phyloP scores from a whole-genome alignment of 805 yeast species.

The Priceomyces castillae region DNA sequence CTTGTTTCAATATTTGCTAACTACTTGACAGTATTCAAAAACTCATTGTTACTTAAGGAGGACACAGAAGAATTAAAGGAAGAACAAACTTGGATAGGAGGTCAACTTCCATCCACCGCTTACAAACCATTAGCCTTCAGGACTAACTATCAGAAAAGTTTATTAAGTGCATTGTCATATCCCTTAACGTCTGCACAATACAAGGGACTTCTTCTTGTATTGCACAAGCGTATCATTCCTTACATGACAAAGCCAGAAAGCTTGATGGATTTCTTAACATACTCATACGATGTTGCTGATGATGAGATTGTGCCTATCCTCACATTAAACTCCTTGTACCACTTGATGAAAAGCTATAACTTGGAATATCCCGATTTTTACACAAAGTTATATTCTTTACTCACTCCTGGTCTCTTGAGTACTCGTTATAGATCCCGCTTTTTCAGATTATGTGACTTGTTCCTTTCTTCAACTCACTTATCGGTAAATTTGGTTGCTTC shows the following conservation, averaged over 20 bases:
- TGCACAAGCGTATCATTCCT: conserved; percentile 86
- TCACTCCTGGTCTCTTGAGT: conserved; percentile 73
- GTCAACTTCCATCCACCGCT: conserved; percentile 33
- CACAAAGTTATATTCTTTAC: conserved; percentile 72
- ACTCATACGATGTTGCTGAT: conserved; percentile 58
- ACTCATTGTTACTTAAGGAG: conserved; percentile 19
- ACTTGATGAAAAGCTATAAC: conserved; percentile 74
- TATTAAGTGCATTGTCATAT: conserved; percentile 56
- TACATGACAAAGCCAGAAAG: conserved; percentile 72
- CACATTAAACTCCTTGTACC: conserved; percentile 85
- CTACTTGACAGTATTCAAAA: conserved; percentile 36
- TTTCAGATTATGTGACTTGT: conserved; percentile 80
- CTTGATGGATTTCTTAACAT: conserved; percentile 92
- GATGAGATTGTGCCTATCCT: conserved; percentile 61
- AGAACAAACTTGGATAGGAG: conserved; percentile 29
- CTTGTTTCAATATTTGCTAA: conserved; percentile 35
- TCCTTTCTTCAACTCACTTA: conserved; percentile 82
- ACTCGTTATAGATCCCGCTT: conserved; percentile 83
- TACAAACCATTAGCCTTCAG: conserved; percentile 48
- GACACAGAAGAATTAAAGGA: conserved; percentile 31
- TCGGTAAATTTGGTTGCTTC: conserved; percentile 84
- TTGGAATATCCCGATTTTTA: conserved; percentile 92
- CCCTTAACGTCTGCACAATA: conserved; percentile 55
- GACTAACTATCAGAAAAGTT: conserved; percentile 64
- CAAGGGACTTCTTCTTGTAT: conserved; percentile 61